phyloP scores from a whole-genome alignment of 2,329 filamentous ascomycete genomes.

The Dryadomyces quercus-mongolicae region DNA sequence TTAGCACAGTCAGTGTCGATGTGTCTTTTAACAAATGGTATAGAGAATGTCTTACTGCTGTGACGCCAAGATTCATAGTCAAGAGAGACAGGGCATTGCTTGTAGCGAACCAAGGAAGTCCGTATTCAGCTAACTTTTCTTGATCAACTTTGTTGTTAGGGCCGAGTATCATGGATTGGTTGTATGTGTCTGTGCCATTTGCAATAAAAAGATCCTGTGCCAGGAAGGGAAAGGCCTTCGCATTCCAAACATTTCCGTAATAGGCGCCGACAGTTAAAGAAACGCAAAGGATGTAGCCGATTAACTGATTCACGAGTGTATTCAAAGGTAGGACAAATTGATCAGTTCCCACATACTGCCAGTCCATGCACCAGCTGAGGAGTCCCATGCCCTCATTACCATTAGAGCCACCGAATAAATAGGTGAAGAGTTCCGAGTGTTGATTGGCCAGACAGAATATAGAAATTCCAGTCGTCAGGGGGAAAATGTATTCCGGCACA shows the following conservation, averaged over 20 bases:
- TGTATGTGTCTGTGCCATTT: slow-evolving; percentile 25
- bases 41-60: slow-evolving; percentile 19
- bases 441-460: slow-evolving; percentile 14
- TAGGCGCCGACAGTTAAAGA: slow-evolving; percentile 25
- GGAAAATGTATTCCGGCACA: slow-evolving; percentile 22
- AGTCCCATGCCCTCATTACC: slow-evolving; percentile 32
- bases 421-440: slow-evolving; percentile 21
- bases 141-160: slow-evolving; percentile 24
- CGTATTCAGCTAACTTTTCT: slow-evolving; percentile 19
- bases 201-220: slow-evolving; percentile 28
- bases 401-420: slow-evolving; percentile 26
- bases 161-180: slow-evolving; percentile 30
- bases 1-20: background rate
- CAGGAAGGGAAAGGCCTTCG: slow-evolving; percentile 28
- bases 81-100: slow-evolving; percentile 28
- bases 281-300: slow-evolving; percentile 25
- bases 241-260: slow-evolving; percentile 29
- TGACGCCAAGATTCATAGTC: slow-evolving; percentile 31
- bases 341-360: slow-evolving; percentile 27
- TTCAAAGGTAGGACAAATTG: slow-evolving; percentile 21
- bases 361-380: slow-evolving; percentile 28
- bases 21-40: background rate
- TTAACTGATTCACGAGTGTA: slow-evolving; percentile 25
- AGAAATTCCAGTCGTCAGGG: slow-evolving; percentile 11
- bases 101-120: slow-evolving; percentile 28